Percentiles rank a stretch among this genome's conserved stretches.
Evolutionary conservation across 805 yeast species (phyloP).

Genomic region (Barnettozyma sp.): DNA sequence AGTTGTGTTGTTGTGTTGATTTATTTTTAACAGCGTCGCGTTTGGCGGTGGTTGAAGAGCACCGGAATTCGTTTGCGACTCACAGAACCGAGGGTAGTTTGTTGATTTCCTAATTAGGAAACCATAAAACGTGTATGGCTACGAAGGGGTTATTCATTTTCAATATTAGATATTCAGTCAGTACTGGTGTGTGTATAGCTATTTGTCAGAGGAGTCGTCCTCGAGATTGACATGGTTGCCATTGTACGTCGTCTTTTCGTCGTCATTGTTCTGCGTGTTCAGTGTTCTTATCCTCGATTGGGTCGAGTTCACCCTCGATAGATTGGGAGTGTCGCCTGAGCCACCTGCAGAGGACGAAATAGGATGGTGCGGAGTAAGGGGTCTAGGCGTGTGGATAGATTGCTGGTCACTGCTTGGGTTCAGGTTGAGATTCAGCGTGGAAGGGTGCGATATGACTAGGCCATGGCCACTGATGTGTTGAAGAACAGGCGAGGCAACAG

Average conservation of each 20-base stretch:
- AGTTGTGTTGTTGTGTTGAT: no score
- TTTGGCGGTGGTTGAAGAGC: no score
- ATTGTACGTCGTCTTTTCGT: constrained; percentile 45
- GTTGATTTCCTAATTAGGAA: constrained; percentile 8
- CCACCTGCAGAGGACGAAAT: no score
- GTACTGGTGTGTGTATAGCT: background rate
- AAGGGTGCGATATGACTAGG: constrained; percentile 18
- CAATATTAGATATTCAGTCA: background rate
- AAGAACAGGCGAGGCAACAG: constrained; percentile 19
- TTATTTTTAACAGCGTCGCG: no score
- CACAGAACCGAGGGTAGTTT: no score
- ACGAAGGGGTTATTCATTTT: background rate
- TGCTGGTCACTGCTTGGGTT: no score
- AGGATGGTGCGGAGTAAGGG: constrained; percentile 14
- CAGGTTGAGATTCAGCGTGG: constrained; percentile 19
- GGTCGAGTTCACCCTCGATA: constrained; percentile 11
- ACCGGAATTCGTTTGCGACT: no score
- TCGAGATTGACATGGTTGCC: constrained; percentile 50
- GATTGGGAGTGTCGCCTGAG: constrained; percentile 9
- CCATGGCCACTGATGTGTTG: constrained; percentile 4
- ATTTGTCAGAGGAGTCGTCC: constrained; percentile 32
- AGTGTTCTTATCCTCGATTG: constrained; percentile 25
- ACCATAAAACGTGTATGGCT: background rate
- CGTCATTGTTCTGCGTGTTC: constrained; percentile 27
- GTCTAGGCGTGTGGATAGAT: no score